Base-by-base conservation (phyloP, 1,284 basidiomycete genomes). In the Omphalotus olearius region DNA sequence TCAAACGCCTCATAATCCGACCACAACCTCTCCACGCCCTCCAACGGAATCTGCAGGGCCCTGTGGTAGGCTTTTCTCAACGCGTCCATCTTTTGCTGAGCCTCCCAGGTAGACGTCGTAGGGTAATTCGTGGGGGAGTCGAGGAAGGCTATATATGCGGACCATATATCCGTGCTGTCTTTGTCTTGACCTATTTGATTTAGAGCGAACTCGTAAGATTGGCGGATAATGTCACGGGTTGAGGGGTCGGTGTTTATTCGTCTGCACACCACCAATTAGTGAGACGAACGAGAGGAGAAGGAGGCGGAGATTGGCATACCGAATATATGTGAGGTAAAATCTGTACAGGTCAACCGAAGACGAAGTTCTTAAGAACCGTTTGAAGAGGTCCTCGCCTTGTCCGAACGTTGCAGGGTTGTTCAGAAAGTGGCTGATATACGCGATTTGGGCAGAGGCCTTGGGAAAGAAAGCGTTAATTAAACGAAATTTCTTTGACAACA, bases 1-100 rank as follows among this genome's bases (percentile, higher is more conserved):
- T 99, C 97, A 63, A 98, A 99, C 0, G 87, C 75, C 67, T 98
- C 95, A 60, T 95, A 91, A 50, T 97, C 93, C 64, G 91, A 85
- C 97, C 97, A 99, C 39, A 99, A 78, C 39, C 78, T 76, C 69
- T 98, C 95, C 60, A 99, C 85, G 62, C 94, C 96, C 67, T 93
- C 87, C 59, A 98, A 78, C 0, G 97, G 97, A 18, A 97, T 92
- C 60, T 92, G 89, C 28, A 98, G 89, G 0, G 93, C 96, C 46
- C 92, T 83, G 62, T 97, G 93, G 69, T 96, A 98, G 3, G 92
- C 85, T 64, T 92, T 93, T 51, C 96, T 85, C 3, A 99, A 75
- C 3, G 84, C 81, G 62, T 98, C 96, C 85, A 93, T 94, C 68
- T 95, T 93, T 65, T 96, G 92, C 62, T 96, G 93, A 58, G 91